Base-by-base conservation (phyloP, 2,329 filamentous ascomycete genomes). In the Trichophyton rubrum region DNA sequence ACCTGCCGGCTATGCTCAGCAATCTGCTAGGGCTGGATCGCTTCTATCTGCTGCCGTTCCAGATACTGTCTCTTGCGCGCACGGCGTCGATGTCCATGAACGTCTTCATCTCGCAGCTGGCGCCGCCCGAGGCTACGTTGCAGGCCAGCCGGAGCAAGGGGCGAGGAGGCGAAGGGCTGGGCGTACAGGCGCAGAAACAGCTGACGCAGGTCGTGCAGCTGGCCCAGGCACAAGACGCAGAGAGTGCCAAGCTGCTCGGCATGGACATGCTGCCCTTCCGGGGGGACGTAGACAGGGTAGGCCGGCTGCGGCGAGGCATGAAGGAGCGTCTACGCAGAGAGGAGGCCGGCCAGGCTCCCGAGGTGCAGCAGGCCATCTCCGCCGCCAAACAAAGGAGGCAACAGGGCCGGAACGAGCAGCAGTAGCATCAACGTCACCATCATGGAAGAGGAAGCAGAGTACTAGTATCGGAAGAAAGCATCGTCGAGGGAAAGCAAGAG, bases 281-380 rank as follows among this genome's bases (percentile, higher is more conserved):
- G 58, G 86, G 85, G n/a, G 87, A 95, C 68, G 75, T 80, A 40
- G 80, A 82, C 63, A 79, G 78, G n/a, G 76, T 87, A 55, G 78
- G 78, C 51, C 84, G 83, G 62, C 74, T 95, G 68, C 82, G 85
- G 63, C 80, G 80, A 45, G 88, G 87, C 67, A 82, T 96, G 74
- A 88, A 86, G 73, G 89, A 93, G 68, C 95, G 90, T 81, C 77
- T 97, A 66, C 85, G 96, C 58, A 85, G 95, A 72, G 95, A 95
- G 69, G 91, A 86, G 13, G 87, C 95, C 62, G 81, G 84, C 65
- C 84, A 82, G 56, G 88, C 92, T 72, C 86, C 85, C 0, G 89
- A 92, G 74, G 92, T 97, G 7, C 82, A 85, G 66, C 86, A 89
- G 72, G 90, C 90, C 0, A 79, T 96, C 66, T 24, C 81, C 79